These are phyloP conservation scores for Sphagnurus paluster DNA, from an alignment of 1,284 basidiomycete genomes.

Conservation along the genomic window DNA sequence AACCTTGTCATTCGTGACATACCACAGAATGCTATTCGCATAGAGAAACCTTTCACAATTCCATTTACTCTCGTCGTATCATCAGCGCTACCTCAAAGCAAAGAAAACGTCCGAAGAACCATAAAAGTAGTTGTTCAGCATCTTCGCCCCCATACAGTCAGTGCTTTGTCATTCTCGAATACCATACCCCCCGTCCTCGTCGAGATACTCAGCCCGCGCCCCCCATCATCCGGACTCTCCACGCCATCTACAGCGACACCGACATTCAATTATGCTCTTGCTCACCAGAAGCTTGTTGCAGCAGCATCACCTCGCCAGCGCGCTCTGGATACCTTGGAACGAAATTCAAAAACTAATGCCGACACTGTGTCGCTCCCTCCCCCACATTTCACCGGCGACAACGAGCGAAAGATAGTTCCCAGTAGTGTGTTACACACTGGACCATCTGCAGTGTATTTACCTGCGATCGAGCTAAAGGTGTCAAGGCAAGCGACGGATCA, in stretches of 20 bases:
- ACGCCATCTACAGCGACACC: constrained; percentile 47
- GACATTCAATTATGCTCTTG: constrained; percentile 48
- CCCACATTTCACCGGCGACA: constrained; percentile 44
- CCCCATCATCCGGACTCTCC: constrained; percentile 47
- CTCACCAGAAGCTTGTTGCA: constrained; percentile 48
- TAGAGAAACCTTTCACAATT: constrained; percentile 61
- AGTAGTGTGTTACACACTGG: constrained; percentile 49
- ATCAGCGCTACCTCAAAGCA: constrained; percentile 36
- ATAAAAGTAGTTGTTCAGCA: constrained; percentile 66
- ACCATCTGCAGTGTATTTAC: constrained; percentile 51
- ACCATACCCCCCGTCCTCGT: constrained; percentile 19
- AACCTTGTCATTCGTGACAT: constrained; percentile 57
- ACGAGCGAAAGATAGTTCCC: constrained; percentile 30
- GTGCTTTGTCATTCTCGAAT: constrained; percentile 18
- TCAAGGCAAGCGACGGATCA: constrained; percentile 21
- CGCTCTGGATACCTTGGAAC: constrained; percentile 16
- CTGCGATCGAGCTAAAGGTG: constrained; percentile 36
- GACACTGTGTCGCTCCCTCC: constrained; percentile 32
- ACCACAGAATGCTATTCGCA: constrained; percentile 41
- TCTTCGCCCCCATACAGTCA: constrained; percentile 41
- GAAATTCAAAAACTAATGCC: constrained; percentile 20
- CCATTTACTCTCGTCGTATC: constrained; percentile 51
- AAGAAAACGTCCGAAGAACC: constrained; percentile 35
- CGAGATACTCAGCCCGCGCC: constrained; percentile 44
- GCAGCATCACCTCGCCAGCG: constrained; percentile 38